Percentiles rank a stretch among this genome's conserved stretches.
These are phyloP conservation scores for Leccinum subrobustum DNA, from an alignment of 1,284 basidiomycete species.

Conservation along the genomic window DNA sequence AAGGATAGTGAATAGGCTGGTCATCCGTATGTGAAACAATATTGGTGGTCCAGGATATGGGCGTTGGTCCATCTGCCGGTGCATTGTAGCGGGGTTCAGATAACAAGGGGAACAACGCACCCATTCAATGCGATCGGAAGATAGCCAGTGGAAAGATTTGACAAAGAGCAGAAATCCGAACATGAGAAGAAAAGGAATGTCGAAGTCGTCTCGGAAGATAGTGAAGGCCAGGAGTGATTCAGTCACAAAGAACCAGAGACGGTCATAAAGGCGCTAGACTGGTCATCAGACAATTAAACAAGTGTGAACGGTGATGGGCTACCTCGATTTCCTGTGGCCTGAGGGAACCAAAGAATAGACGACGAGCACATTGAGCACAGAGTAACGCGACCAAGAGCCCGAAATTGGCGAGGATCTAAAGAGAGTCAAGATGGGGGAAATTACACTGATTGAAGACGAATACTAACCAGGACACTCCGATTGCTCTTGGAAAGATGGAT, in stretches of 20 bases:
- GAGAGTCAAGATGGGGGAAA: neutral
- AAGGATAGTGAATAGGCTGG: constrained; percentile 66
- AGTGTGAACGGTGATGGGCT: constrained; percentile 24
- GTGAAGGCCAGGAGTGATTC: constrained; percentile 95
- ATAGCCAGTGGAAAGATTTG: constrained; percentile 98
- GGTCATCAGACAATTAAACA: constrained; percentile 4
- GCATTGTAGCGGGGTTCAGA: neutral
- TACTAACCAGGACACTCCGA: constrained; percentile 79
- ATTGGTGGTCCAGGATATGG: constrained; percentile 81
- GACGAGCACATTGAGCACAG: constrained; percentile 77
- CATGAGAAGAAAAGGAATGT: constrained; percentile 89
- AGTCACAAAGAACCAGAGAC: constrained; percentile 96
- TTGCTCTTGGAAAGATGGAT: constrained; percentile 93
- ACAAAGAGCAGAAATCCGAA: constrained; percentile 92
- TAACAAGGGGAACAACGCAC: constrained; percentile 46
- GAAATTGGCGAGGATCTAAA: constrained; percentile 94
- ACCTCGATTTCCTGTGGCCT: constrained; percentile 92
- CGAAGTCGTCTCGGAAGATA: constrained; percentile 94
- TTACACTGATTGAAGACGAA: neutral
- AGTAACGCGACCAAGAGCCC: constrained; percentile 76
- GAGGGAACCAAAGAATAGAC: constrained; percentile 90
- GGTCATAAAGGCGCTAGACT: constrained; percentile 85
- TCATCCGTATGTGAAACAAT: constrained; percentile 85
- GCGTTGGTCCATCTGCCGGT: constrained; percentile 95
- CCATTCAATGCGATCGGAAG: constrained; percentile 93